These are phyloP conservation scores for Verticillium klebahnii DNA, from an alignment of 2,329 filamentous ascomycete genomes.

Conservation along the genomic window DNA sequence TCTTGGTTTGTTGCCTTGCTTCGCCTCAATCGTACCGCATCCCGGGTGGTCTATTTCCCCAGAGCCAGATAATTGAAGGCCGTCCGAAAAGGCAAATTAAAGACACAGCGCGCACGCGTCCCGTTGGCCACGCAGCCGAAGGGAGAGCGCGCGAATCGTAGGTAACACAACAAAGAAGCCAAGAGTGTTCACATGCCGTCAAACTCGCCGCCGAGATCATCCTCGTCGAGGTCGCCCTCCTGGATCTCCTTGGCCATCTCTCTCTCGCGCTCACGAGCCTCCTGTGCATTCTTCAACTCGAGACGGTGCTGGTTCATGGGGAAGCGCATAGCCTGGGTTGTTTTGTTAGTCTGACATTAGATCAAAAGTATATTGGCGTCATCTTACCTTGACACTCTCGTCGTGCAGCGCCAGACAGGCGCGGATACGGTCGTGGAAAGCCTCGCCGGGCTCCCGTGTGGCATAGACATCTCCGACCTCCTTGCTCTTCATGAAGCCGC, in stretches of 20 bases:
- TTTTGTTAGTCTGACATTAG: constrained; percentile 1
- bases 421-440: constrained; percentile 93
- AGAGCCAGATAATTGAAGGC: not conserved
- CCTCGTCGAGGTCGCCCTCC: constrained; percentile 93
- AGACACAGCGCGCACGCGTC: not conserved
- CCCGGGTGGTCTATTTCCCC: not conserved
- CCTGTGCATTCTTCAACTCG: constrained; percentile 96
- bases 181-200: constrained; percentile 72
- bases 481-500: constrained; percentile 98
- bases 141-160: not conserved
- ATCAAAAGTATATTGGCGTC: constrained; percentile 16
- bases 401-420: constrained; percentile 91
- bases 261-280: constrained; percentile 92
- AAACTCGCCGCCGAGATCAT: constrained; percentile 92
- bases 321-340: constrained; percentile 83
- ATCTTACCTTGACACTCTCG: constrained; percentile 86
- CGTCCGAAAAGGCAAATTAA: not conserved
- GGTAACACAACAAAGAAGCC: constrained; percentile 8
- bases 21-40: not conserved
- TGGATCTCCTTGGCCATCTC: constrained; percentile 99
- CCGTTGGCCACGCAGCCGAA: not conserved
- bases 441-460: constrained; percentile 91
- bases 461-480: constrained; percentile 94
- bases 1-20: not conserved
- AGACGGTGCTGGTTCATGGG: constrained; percentile 98